A percentile compares a stretch with the other conserved stretches of the same genome.
These are phyloP conservation scores for Jacaranda copaia DNA, from an alignment of 257 asterid genomes.

Conservation along the genomic window DNA sequence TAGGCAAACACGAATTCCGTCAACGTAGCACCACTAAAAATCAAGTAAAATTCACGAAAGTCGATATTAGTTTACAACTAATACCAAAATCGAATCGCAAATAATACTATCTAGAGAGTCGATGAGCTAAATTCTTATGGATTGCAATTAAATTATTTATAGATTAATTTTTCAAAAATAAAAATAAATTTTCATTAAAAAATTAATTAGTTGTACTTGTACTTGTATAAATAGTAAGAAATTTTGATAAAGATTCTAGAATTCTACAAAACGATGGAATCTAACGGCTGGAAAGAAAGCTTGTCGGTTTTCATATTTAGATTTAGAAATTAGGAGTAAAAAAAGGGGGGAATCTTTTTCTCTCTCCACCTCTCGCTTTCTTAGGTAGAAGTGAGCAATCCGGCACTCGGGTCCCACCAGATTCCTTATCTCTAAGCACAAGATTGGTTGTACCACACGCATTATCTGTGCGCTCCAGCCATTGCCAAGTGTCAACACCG, in stretches of 20 bases:
- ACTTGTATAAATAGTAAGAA: neutral
- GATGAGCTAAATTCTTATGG: neutral
- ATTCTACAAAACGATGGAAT: conserved; percentile 33
- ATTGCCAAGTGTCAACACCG: conserved; percentile 33
- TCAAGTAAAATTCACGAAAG: too few relatives aligned
- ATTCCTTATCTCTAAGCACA: conserved; percentile 47
- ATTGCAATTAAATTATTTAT: neutral
- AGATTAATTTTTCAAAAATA: neutral
- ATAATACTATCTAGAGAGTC: too few relatives aligned
- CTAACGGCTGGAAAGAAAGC: conserved; percentile 38
- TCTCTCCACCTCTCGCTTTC: conserved; percentile 33
- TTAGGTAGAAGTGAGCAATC: conserved; percentile 24
- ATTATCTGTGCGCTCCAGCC: conserved; percentile 32
- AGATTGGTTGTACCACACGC: conserved; percentile 50
- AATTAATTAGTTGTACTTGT: neutral
- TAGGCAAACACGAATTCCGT: too few relatives aligned
- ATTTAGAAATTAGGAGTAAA: neutral
- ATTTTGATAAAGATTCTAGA: conserved; percentile 28
- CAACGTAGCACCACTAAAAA: too few relatives aligned
- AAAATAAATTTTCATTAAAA: neutral
- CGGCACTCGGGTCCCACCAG: conserved; percentile 29
- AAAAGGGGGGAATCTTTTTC: conserved; percentile 29
- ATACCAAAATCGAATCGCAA: too few relatives aligned
- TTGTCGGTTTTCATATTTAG: conserved; percentile 4
- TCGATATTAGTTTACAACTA: too few relatives aligned